phyloP scores from a whole-genome alignment of 148 eudicot species.

The Vaccinium macrocarpon region DNA sequence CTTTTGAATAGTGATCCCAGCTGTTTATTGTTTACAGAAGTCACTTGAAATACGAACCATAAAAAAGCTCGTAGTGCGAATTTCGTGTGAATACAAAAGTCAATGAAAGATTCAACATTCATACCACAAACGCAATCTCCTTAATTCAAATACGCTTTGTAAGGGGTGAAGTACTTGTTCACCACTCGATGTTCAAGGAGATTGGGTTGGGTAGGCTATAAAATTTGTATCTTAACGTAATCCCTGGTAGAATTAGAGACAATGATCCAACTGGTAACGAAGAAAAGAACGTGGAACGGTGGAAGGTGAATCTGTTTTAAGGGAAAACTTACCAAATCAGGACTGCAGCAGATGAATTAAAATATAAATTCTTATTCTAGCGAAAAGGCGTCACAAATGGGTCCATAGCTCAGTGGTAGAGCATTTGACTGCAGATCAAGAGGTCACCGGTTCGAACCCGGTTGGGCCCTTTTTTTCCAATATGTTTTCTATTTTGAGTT shows the following conservation, averaged over 20 bases:
- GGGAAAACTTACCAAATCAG: not conserved
- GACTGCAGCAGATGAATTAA: not conserved
- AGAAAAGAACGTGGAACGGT: not conserved
- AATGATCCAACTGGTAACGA: not conserved
- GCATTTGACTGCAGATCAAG: slow-evolving; percentile 11
- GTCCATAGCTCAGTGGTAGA: slow-evolving; percentile 10
- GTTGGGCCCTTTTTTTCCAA: not conserved
- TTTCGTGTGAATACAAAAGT: not conserved
- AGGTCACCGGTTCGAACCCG: slow-evolving; percentile 12
- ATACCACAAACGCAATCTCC: not conserved
- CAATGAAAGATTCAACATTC: not conserved
- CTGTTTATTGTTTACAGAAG: no score
- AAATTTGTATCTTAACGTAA: not conserved
- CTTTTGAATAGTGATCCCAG: no score
- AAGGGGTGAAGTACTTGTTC: not conserved
- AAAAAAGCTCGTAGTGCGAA: not conserved
- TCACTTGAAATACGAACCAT: no score
- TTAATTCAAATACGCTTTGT: not conserved
- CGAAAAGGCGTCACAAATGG: not conserved
- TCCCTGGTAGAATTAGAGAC: not conserved
- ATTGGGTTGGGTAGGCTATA: no score
- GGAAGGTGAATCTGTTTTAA: not conserved
- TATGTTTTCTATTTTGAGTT: not conserved
- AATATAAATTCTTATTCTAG: no score
- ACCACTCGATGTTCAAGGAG: not conserved